Evolutionary conservation across 2,329 filamentous ascomycete species (phyloP), one percentile per base, ranked within the genome.

Genomic region (Venturia carpophila): DNA sequence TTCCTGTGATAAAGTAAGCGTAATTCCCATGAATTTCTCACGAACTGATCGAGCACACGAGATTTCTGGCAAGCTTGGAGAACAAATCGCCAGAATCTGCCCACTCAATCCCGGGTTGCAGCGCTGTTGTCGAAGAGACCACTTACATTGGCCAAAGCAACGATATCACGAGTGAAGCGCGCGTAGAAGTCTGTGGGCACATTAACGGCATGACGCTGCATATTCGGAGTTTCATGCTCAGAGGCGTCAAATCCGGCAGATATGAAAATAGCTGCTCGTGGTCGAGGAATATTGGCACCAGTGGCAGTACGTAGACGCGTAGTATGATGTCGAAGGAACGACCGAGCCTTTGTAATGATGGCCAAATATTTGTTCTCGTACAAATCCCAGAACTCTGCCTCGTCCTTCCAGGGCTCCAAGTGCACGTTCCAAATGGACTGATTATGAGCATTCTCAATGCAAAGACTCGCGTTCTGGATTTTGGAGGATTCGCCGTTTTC

Each of bases 341-440:
- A 80, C 6, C 90, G 86, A 4, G 91, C 86, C 78, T 97, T 97
- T 2, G 92, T 85, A 9, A 99, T 78, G 21, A 99, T 77, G 1
- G 90, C 74, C 0, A 79, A 78, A 73, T 99, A 99, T 68, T 87
- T 89, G 7, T 83, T 82, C 69, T 92, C 86, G 73, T 99, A 99
- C 10, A 97, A 77, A 24, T 82, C 77, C 93, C 94, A 99, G 71
- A 99, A 99, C 27, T 96, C 91, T 9, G 85, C 79, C 49, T 89
- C 84, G 0, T 84, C 88, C 72, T 88, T 89, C 91, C 93, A 99
- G 0, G 89, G 80, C 71, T 97, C 87, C 42, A 99, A 79, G 73
- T 99, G 95, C 34, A 97, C 87, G 71, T 99, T 99, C 92, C 94
- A 97, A 63, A 97, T 86, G 10, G 86, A 93, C 75, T 99, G 94